Evolutionary conservation across 495 filamentous ascomycete genomes (phyloP).

Genomic region (Aspergillus asperescens): DNA sequence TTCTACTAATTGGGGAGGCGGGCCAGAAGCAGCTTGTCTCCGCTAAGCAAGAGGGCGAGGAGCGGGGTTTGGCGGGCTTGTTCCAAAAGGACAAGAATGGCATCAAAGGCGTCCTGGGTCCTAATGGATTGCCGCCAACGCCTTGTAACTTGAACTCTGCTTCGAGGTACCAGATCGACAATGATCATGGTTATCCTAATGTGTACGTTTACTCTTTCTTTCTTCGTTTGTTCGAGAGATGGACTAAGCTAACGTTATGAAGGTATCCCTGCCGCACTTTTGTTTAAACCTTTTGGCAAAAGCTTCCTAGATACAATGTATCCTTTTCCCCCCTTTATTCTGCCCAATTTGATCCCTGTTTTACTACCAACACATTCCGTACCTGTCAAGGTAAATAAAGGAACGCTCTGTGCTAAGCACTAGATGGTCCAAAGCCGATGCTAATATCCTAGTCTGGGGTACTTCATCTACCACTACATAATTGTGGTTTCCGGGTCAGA

Average conservation of each 20-base stretch:
- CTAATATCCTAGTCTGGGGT: no score
- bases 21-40: slow-evolving; percentile 73
- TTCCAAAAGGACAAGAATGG: slow-evolving; percentile 65
- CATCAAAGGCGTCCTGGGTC: slow-evolving; percentile 60
- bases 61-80: slow-evolving; percentile 62
- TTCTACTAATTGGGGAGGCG: slow-evolving; percentile 71
- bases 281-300: slow-evolving; percentile 34
- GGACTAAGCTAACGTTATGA: slow-evolving; percentile 19
- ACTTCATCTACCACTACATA: no score
- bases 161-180: slow-evolving; percentile 42
- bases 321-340: not conserved
- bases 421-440: no score
- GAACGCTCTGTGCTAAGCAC: no score
- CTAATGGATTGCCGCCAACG: slow-evolving; percentile 74
- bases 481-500: no score
- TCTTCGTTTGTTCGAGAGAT: not conserved
- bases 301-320: slow-evolving; percentile 3
- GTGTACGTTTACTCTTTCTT: slow-evolving; percentile 34
- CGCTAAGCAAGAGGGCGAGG: slow-evolving; percentile 71
- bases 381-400: no score
- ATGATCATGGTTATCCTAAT: slow-evolving; percentile 46
- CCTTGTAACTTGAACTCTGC: slow-evolving; percentile 59
- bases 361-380: not conserved
- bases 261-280: slow-evolving; percentile 54
- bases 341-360: not conserved